These are phyloP conservation scores for Ophiobolus disseminans DNA, from an alignment of 2,329 filamentous ascomycete species.

Conservation along the genomic window DNA sequence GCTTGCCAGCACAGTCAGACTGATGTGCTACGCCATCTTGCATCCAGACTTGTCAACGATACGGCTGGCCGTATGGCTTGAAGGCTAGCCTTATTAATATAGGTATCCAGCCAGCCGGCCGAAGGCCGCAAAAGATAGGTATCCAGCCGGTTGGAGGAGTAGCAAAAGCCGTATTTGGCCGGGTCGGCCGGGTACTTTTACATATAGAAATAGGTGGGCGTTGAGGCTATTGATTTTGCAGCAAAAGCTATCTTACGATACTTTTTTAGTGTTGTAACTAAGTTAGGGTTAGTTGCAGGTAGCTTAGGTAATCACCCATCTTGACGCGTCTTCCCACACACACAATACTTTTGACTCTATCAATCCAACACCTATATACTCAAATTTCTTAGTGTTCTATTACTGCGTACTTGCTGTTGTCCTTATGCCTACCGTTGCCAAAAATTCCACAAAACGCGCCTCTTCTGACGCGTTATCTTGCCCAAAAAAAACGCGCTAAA, in stretches of 20 bases:
- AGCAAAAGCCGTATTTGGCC: neutral
- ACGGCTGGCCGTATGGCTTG: slow-evolving; percentile 1
- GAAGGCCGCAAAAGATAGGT: neutral
- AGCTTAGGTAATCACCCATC: neutral
- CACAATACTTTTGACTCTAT: slow-evolving; percentile 3
- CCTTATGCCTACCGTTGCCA: neutral
- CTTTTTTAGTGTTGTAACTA: neutral
- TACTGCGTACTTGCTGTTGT: neutral
- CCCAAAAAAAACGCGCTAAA: slow-evolving; percentile 3
- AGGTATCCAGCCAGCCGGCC: neutral
- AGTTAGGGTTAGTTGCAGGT: neutral
- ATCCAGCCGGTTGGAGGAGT: no score
- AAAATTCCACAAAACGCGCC: slow-evolving; percentile 1
- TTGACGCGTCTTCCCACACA: neutral
- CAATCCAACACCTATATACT: neutral
- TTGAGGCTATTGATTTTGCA: slow-evolving; percentile 2
- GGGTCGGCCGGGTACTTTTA: neutral
- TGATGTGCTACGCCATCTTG: no score
- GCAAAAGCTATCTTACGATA: slow-evolving; percentile 2
- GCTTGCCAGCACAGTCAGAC: no score
- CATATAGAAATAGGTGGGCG: neutral
- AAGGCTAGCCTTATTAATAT: slow-evolving; percentile 1
- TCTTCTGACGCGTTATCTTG: neutral
- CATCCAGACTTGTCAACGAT: slow-evolving; percentile 5
- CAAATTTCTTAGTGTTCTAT: neutral